Base-by-base conservation (phyloP, 169 alveolate genomes). In the Cryptosporidium ubiquitum region DNA sequence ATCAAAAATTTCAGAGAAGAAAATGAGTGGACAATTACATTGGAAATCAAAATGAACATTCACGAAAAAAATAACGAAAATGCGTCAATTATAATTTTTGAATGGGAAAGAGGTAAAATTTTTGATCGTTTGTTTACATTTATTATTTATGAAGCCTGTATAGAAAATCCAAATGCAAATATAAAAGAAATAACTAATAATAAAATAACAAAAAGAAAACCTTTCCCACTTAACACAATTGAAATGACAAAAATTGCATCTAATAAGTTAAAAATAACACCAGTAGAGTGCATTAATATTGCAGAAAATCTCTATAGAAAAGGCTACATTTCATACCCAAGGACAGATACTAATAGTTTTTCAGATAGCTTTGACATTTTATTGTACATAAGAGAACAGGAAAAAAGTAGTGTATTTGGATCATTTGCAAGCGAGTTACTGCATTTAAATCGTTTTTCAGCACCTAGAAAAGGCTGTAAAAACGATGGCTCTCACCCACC, bases 401-500 rank as follows among this genome's bases (percentile, higher is more conserved):
- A 91, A 57, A 89, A 91, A 64, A 94, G 93, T 74, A 91, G 91
- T 0, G 92, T 74, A 60, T 98, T 98, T 94, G 99, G 99, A 31
- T 92, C 84, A 3, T 97, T 94, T 93, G 98, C 99, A 14, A 33
- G 68, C 14, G 92, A 91, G 44, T 85, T 97, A 92, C 68, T 69
- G 7, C 44, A 57, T 69, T 52, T 85, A 73, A 93, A 89, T 42
- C 95, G 86, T 60, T 91, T 91, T 40, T 73, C 79, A 16, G 86
- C 84, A 75, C 96, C 98, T 12, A 89, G 96, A 69, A 94, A 93
- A 91, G 98, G 99, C 9, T 94, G 93, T 40, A 92, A 95, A 69
- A 98, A 98, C 93, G 99, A 98, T 91, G 94, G 97, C 74, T 99
- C 99, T 3, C 99, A 98, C 93, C 99, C 99, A 23, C 99, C 99